Evolutionary conservation across 371 early-diverging fungal genomes (phyloP).

Genomic region (Mortierella sp.): DNA sequence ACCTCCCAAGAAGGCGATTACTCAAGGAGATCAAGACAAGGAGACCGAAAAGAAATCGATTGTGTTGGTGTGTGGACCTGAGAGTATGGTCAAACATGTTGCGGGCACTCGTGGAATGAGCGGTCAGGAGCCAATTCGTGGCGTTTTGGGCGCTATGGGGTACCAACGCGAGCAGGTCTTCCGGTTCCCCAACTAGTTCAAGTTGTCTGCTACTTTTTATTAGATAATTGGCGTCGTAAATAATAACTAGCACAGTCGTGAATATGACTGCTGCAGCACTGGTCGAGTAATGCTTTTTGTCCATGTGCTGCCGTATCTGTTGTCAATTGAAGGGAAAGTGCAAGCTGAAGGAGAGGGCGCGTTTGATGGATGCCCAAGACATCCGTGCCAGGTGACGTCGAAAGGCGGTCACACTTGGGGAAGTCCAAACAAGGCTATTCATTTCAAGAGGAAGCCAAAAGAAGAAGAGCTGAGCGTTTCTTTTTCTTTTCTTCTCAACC

Average conservation of each 20-base stretch:
- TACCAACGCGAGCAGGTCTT: slow-evolving; percentile 47
- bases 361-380: too few species aligned
- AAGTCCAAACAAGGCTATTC: background rate
- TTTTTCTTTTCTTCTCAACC: background rate
- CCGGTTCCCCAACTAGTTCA: slow-evolving; percentile 49
- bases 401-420: slow-evolving; percentile 2
- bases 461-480: background rate
- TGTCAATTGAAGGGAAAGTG: too few species aligned
- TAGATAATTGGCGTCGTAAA: too few species aligned
- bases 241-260: too few species aligned
- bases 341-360: too few species aligned
- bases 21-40: background rate
- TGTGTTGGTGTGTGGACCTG: slow-evolving; percentile 54
- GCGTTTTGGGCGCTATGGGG: slow-evolving; percentile 49
- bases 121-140: slow-evolving; percentile 51
- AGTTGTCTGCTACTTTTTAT: background rate
- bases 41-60: slow-evolving; percentile 24
- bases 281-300: too few species aligned
- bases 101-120: slow-evolving; percentile 37
- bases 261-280: too few species aligned
- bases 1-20: slow-evolving; percentile 11
- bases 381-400: background rate
- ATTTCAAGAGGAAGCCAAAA: background rate
- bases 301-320: too few species aligned
- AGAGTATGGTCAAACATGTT: slow-evolving; percentile 52